Conservation (phyloP, 179 eudicot genomes). For the Silene noctiflora region DNA sequence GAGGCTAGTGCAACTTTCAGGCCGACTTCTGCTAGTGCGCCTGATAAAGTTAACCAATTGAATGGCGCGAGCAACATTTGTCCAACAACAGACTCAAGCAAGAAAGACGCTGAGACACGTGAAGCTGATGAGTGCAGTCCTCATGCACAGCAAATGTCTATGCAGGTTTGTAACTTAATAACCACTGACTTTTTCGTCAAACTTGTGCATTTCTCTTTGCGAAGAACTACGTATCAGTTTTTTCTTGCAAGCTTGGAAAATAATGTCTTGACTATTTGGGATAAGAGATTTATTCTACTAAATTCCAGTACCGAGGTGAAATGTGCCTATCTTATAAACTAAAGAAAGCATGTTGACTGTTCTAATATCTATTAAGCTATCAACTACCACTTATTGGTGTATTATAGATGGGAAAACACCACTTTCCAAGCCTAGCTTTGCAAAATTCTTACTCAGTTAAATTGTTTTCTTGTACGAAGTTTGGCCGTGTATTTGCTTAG, state of each 20-base stretch:
- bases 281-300: neutral
- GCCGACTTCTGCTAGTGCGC: neutral
- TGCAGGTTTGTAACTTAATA: constrained; percentile 23
- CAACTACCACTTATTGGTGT: neutral
- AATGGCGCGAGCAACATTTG: constrained; percentile 11
- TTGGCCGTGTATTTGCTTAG: neutral
- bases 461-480: neutral
- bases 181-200: neutral
- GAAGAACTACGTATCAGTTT: neutral
- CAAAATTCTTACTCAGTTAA: neutral
- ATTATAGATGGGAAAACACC: neutral
- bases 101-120: constrained; percentile 9
- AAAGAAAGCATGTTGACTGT: neutral
- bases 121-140: constrained; percentile 17
- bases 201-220: constrained; percentile 11
- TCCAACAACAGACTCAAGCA: constrained; percentile 16
- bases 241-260: neutral
- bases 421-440: neutral
- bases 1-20: constrained; percentile 15
- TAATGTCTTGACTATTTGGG: constrained; percentile 3
- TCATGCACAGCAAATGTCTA: constrained; percentile 2
- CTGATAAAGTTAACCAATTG: neutral
- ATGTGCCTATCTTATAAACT: neutral
- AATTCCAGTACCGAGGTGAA: neutral
- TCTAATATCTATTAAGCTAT: neutral